Evolutionary conservation across 129 eudicot genomes (phyloP).

Genomic region (Scalesia atractyloides): DNA sequence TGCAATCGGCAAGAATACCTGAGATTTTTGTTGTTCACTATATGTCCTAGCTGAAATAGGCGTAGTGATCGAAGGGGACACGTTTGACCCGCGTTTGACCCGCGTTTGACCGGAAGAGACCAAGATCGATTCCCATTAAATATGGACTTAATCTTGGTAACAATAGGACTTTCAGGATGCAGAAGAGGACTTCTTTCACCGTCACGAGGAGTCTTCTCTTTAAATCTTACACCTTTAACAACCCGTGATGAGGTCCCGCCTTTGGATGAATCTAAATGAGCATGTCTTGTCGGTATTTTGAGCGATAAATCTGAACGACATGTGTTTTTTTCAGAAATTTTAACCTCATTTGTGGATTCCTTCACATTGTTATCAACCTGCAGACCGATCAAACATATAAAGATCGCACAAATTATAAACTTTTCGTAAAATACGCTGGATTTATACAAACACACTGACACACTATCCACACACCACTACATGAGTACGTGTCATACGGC

Average conservation of each 20-base stretch:
- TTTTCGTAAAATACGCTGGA: background rate
- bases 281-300: slow-evolving; percentile 68
- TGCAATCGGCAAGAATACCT: slow-evolving; percentile 34
- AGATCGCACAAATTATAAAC: background rate
- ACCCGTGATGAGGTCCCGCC: slow-evolving; percentile 51
- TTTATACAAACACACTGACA: too few relatives aligned
- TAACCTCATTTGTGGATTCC: slow-evolving; percentile 30
- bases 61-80: slow-evolving; percentile 48
- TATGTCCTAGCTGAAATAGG: slow-evolving; percentile 68
- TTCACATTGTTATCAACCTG: slow-evolving; percentile 46
- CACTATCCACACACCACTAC: too few relatives aligned
- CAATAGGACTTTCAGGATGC: slow-evolving; percentile 49
- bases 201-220: slow-evolving; percentile 44
- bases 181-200: slow-evolving; percentile 80
- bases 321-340: slow-evolving; percentile 30
- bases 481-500: too few relatives aligned
- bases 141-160: slow-evolving; percentile 32
- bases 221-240: slow-evolving; percentile 70
- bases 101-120: slow-evolving; percentile 81
- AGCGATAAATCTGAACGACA: slow-evolving; percentile 54
- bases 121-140: slow-evolving; percentile 51
- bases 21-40: slow-evolving; percentile 53
- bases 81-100: slow-evolving; percentile 49
- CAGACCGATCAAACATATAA: background rate
- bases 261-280: slow-evolving; percentile 39